A percentile compares a stretch with the other conserved stretches of the same genome.
These are phyloP conservation scores for Penicillium canescens DNA, from an alignment of 495 filamentous ascomycete genomes.

Conservation along the genomic window DNA sequence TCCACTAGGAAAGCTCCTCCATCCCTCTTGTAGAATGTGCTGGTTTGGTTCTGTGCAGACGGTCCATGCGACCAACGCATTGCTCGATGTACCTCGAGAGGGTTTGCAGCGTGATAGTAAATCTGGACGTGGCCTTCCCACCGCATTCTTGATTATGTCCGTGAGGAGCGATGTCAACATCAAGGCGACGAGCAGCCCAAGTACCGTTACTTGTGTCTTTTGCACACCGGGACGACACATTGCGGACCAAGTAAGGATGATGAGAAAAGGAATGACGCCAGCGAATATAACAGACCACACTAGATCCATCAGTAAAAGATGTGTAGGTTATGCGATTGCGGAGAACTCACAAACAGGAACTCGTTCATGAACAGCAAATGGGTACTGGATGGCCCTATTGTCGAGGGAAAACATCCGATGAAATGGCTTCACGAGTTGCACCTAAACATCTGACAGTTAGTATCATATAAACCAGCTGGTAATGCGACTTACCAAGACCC, in stretches of 20 bases:
- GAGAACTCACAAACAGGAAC: constrained; percentile 68
- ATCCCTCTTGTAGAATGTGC: constrained; percentile 86
- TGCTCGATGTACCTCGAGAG: constrained; percentile 56
- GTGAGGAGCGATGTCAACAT: constrained; percentile 81
- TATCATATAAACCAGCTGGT: background rate
- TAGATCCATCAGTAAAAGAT: constrained; percentile 25
- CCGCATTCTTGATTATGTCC: constrained; percentile 88
- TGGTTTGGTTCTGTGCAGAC: constrained; percentile 79
- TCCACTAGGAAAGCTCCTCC: constrained; percentile 88
- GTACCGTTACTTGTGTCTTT: constrained; percentile 81
- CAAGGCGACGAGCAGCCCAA: constrained; percentile 76
- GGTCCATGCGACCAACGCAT: constrained; percentile 68
- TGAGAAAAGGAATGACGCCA: constrained; percentile 64
- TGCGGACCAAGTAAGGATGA: constrained; percentile 66
- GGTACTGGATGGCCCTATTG: constrained; percentile 80
- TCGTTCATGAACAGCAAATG: constrained; percentile 80
- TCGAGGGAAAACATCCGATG: constrained; percentile 76
- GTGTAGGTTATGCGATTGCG: background rate
- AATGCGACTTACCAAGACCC: constrained; percentile 56
- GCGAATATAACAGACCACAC: constrained; percentile 77
- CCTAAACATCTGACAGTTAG: constrained; percentile 35
- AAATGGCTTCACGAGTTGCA: constrained; percentile 79
- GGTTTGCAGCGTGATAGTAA: constrained; percentile 87
- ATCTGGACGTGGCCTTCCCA: constrained; percentile 89
- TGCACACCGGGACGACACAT: constrained; percentile 61